Conservation (phyloP, 371 early-diverging fungal species). For the Rhizopus delemar region DNA sequence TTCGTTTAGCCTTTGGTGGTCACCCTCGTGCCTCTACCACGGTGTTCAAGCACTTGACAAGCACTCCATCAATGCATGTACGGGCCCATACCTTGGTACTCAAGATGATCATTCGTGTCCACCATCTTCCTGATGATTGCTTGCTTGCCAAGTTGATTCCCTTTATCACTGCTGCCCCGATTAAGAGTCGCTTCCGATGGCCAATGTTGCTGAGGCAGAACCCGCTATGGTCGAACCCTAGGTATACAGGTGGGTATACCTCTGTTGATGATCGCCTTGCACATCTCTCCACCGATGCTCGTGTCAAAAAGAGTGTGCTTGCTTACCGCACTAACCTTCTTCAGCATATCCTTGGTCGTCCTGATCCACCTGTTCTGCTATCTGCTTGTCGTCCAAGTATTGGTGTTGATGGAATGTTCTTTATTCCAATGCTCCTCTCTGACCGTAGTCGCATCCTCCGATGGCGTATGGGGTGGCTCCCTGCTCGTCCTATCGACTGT, state of each 20-base stretch:
- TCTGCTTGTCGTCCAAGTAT: neutral
- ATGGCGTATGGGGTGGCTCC: conserved; percentile 23
- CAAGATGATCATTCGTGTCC: neutral
- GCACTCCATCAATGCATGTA: neutral
- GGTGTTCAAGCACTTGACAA: neutral
- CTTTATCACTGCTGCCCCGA: neutral
- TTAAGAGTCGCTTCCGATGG: neutral
- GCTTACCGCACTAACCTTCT: neutral
- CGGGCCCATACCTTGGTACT: neutral
- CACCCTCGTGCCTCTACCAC: neutral
- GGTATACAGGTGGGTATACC: neutral
- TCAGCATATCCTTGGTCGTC: too few species aligned
- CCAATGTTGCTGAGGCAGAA: neutral
- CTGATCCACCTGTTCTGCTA: neutral
- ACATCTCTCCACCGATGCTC: neutral
- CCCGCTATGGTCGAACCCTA: neutral
- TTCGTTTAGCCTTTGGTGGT: neutral
- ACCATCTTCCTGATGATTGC: neutral
- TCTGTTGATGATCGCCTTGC: neutral
- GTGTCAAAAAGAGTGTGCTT: neutral
- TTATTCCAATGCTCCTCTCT: neutral
- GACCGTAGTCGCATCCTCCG: conserved; percentile 13
- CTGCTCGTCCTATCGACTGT: conserved; percentile 5
- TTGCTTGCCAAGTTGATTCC: neutral
- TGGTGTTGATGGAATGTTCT: conserved; percentile 1